phyloP scores from a whole-genome alignment of 2,329 filamentous ascomycete genomes.

The Claviceps pusilla region DNA sequence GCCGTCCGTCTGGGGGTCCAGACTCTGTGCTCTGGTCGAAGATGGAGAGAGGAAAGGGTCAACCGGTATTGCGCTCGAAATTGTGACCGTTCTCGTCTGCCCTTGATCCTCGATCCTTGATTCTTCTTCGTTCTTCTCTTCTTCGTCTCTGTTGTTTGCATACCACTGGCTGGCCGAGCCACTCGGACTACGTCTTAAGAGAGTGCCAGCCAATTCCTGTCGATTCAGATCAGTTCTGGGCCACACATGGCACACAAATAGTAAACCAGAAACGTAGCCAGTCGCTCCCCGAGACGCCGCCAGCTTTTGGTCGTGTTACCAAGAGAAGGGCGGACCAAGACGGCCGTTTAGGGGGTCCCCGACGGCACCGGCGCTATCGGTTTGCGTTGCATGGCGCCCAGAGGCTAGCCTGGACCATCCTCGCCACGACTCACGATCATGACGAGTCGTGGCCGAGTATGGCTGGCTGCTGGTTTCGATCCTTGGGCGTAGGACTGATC shows the following conservation, averaged over 20 bases:
- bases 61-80: no score
- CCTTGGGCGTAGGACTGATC: background rate
- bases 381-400: background rate
- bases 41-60: no score
- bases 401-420: background rate
- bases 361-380: background rate
- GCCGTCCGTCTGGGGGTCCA: no score
- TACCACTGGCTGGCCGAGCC: no score
- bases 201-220: no score
- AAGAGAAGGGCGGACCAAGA: background rate
- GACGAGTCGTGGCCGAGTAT: slow-evolving; percentile 1
- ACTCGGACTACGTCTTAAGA: no score
- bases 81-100: no score
- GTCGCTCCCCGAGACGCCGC: background rate
- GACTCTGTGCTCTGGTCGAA: no score
- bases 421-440: background rate
- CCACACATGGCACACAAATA: background rate
- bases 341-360: background rate
- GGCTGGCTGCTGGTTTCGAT: background rate
- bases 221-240: no score
- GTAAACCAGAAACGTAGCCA: background rate
- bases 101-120: no score
- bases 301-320: background rate
- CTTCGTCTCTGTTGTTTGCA: no score
- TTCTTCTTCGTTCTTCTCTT: no score